A percentile compares a stretch with the other conserved stretches of the same genome.
These are phyloP conservation scores for Kokia cookei DNA, from an alignment of 441 rosid genomes.

Conservation along the genomic window DNA sequence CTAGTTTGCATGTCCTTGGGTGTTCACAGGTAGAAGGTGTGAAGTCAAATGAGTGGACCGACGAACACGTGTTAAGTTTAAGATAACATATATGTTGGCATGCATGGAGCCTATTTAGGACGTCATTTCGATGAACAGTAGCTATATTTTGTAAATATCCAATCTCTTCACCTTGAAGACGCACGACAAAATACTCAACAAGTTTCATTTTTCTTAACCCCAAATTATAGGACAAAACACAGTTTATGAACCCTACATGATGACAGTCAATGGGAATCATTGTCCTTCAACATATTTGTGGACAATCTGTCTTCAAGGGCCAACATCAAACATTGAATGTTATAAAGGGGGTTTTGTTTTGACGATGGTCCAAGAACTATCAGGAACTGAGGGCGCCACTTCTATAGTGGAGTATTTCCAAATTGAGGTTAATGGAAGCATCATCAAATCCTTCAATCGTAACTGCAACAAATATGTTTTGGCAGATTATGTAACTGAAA, in stretches of 20 bases:
- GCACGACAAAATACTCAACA: too few relatives aligned
- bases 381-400: not conserved
- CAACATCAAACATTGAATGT: not conserved
- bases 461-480: not conserved
- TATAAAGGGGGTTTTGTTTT: not conserved
- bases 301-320: not conserved
- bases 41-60: too few relatives aligned
- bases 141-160: too few relatives aligned
- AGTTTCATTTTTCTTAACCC: not conserved
- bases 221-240: not conserved
- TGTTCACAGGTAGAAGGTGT: too few relatives aligned
- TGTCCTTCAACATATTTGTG: not conserved
- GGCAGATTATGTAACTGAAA: not conserved
- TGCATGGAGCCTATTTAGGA: too few relatives aligned
- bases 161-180: too few relatives aligned
- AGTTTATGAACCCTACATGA: too few relatives aligned
- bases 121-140: too few relatives aligned
- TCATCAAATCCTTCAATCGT: not conserved
- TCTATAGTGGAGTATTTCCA: not conserved
- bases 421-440: not conserved
- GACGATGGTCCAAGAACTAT: not conserved
- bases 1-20: too few relatives aligned
- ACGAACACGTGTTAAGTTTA: too few relatives aligned
- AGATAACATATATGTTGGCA: too few relatives aligned
- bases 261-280: too few relatives aligned